Base-by-base conservation (phyloP, 129 eudicot genomes). In the Ambrosia trifida region DNA sequence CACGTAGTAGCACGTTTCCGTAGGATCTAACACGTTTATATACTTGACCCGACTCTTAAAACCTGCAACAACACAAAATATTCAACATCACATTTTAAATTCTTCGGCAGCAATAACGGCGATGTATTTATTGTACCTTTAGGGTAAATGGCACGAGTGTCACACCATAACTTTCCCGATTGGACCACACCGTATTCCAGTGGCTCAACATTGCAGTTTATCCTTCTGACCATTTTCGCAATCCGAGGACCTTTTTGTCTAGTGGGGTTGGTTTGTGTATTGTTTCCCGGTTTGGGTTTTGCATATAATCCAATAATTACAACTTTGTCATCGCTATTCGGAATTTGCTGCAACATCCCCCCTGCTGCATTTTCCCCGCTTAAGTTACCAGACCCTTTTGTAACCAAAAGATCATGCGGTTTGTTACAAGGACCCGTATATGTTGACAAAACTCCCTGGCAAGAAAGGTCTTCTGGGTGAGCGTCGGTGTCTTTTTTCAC, bases 201-300 rank as follows among this genome's bases (percentile, higher is more conserved):
- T 19, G 84, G 86, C 70, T 90, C 97, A 18, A 95, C 96, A 50
- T 81, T 77, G 77, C 91, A 90, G 70, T 81, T 90, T 75, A 95
- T 88, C 81, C 97, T 85, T 74, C 99, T 73, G 9, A 95, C 94
- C 43, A 95, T 86, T 80, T 90, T 95, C 1, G 99, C 99, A 46
- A 95, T 90, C 17, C 99, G 96, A 68, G 99, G 99, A 33, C 99
- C 99, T 75, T 86, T 95, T 59, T 83, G 94, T 69, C 90, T 89
- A 54, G 14, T 82, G 72, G 88, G 76, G 57, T 80, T 84, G 62
- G 86, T 85, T 78, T 80, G 83, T 61, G 84, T 52, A 60, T 70
- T 70, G 20, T 83, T 87, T 38, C 63, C 56, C 7, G 82, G 49
- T 24, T 19, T 79, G n/a, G 82, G 10, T 30, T 68, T 78, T 3